phyloP scores from a whole-genome alignment of 768 basidiomycete species.

The Galerina marginata region DNA sequence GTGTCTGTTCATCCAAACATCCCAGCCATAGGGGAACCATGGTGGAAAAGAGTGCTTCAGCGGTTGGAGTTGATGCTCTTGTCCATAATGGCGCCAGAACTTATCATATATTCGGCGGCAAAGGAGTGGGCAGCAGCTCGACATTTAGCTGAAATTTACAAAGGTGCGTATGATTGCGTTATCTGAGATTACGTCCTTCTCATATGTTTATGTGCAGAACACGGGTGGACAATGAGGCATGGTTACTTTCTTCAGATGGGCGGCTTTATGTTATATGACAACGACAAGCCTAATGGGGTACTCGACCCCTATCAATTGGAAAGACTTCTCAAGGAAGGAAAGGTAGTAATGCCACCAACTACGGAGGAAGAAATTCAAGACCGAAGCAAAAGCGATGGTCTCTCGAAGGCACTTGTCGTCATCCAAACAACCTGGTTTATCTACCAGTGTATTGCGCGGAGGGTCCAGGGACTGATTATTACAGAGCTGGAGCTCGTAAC shows the following conservation, averaged over 20 bases:
- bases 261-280: constrained; percentile 17
- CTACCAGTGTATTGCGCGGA: constrained; percentile 28
- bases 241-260: constrained; percentile 21
- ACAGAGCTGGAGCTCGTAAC: constrained; percentile 40
- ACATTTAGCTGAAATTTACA: too few species aligned
- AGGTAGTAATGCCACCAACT: constrained; percentile 8
- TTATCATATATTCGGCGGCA: too few species aligned
- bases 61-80: too few species aligned
- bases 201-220: too few species aligned
- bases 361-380: constrained; percentile 12
- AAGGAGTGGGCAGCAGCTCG: too few species aligned
- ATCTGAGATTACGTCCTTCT: too few species aligned
- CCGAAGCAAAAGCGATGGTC: constrained; percentile 23
- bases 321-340: neutral
- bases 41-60: too few species aligned
- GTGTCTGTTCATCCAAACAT: too few species aligned
- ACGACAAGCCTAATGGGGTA: neutral
- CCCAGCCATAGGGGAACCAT: too few species aligned
- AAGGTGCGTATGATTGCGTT: too few species aligned
- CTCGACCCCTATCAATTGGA: constrained; percentile 17
- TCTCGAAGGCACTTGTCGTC: constrained; percentile 36
- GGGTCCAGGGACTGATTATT: constrained; percentile 23
- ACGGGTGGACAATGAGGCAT: constrained; percentile 16
- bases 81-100: too few species aligned
- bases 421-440: constrained; percentile 39